Evolutionary conservation across 1,139 yeast species (phyloP), one percentile per base, ranked within the genome.

Genomic region (Saccharomyces uvarum): DNA sequence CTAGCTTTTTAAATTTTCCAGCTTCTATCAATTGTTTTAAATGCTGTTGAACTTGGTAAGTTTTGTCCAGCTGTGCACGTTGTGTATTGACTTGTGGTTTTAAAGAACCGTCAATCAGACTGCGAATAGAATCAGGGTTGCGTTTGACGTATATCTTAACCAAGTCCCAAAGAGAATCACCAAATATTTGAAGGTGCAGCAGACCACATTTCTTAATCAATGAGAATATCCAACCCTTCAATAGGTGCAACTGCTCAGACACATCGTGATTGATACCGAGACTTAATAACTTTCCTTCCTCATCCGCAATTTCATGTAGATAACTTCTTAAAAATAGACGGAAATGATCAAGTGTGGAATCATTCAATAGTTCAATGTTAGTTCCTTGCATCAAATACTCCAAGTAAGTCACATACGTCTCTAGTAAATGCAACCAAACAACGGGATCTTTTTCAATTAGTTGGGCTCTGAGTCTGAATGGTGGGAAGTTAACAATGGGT

Each of bases 381-480:
- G 63, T 60, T 2, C 68, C 57, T 3, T 64, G 56, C 53, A 79
- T 67, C 44, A 84, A 67, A 57, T 73, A 78, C 55, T 76, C 75
- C 61, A 82, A 75, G 21, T 81, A 71, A 27, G 68, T 67, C 53
- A 84, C 80, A 66, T 84, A 86, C 3, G 81, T 80, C 59, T 84
- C 87, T 14, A 86, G 70, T 31, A 84, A 70, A 67, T 85, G 89
- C 2, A 79, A 85, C 90, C 91, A 86, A 9, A 86, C 86, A 33
- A 86, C 90, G 0, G 95, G 95, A 65, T 86, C 95, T 61, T 82
- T 85, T 63, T 86, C 93, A 8, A 85, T 83, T 63, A 86, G 73
- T 8, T 88, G 82, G 0, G 91, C 86, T 46, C 93, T 73, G 32
- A 86, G 75, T 58, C 79, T 78, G 70, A 86, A 85, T 1, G 90